Evolutionary conservation across 192 early-diverging fungal species (phyloP), one percentile per base, ranked within the genome.

Genomic region (Nowakowskiella sp.): DNA sequence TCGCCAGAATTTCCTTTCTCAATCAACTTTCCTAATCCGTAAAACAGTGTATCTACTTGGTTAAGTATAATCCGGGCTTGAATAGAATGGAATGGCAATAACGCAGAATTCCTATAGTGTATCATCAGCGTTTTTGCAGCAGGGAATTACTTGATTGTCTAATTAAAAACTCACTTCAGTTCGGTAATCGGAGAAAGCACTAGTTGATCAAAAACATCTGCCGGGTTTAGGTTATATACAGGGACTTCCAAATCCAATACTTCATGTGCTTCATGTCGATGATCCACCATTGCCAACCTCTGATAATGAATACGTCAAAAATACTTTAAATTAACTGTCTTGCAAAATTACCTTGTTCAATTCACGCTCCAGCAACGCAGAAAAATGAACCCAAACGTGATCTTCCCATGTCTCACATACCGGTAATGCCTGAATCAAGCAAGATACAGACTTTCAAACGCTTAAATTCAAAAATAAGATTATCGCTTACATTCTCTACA

Each of bases 381-480:
- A 85, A 44, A 85, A 89, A 31, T 86, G 80, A 0, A 73, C 81
- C 92, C 92, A 94, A 13, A 92, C 52, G 53, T 81, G 61, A 62
- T 94, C 92, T 62, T 92, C 90, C 92, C 92, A 94, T 6, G 67
- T 74, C 29, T 74, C 71, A 57, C 90, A 90, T 2, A 86, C 89
- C 25, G 80, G 68, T 9, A 82, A 27, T 13, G 75, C 77, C 80
- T 85, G 30, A n/a, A n/a, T n/a, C n/a, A n/a, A n/a, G n/a, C n/a
- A n/a, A n/a, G n/a, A n/a, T n/a, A 26, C 25, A 42, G 13, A 33
- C 26, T 6, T 29, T 1, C 13, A 57, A 3, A 21, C 10, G 25
- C 42, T 22, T 29, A 29, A 33, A 56, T 22, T 21, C 0, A 29
- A 7, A 1, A 19, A 25, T 52, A 1, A 44, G 34, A n/a, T 60